phyloP scores from a whole-genome alignment of 139 green algal species.

The Chlamydomonas schloesseri region DNA sequence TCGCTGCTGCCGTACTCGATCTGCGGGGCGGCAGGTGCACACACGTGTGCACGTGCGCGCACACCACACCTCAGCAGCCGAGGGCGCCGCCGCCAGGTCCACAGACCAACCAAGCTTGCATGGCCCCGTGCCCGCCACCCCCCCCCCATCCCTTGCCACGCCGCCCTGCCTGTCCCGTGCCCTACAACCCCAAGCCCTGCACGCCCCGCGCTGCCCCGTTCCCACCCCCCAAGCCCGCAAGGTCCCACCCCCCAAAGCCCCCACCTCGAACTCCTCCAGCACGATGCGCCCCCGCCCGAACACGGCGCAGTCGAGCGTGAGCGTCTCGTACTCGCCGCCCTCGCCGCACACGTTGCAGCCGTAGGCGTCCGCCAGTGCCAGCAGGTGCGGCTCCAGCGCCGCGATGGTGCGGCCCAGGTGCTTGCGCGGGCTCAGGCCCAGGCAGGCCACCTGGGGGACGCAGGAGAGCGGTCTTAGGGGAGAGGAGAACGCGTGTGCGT shows the following conservation, averaged over 20 bases:
- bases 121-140: too few species aligned
- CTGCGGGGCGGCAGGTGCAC: not conserved
- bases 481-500: too few species aligned
- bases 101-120: too few species aligned
- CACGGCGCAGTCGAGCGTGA: slow-evolving; percentile 91
- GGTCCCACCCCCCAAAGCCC: not conserved
- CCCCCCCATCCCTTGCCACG: too few species aligned
- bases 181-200: too few species aligned
- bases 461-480: not conserved
- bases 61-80: too few species aligned
- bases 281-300: slow-evolving; percentile 83
- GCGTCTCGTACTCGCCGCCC: slow-evolving; percentile 97
- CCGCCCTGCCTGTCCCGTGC: too few species aligned
- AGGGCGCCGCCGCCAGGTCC: too few species aligned
- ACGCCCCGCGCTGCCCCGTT: too few species aligned
- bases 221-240: too few species aligned
- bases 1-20: slow-evolving; percentile 40
- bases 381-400: slow-evolving; percentile 71
- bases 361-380: slow-evolving; percentile 71
- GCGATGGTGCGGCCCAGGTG: slow-evolving; percentile 88
- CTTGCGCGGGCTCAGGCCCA: slow-evolving; percentile 85
- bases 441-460: slow-evolving; percentile 71
- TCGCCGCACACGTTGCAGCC: slow-evolving; percentile 95
- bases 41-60: too few species aligned
- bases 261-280: slow-evolving; percentile 73